These are phyloP conservation scores for Sechiopsis laciniata DNA, from an alignment of 306 rosid species.

Conservation along the genomic window DNA sequence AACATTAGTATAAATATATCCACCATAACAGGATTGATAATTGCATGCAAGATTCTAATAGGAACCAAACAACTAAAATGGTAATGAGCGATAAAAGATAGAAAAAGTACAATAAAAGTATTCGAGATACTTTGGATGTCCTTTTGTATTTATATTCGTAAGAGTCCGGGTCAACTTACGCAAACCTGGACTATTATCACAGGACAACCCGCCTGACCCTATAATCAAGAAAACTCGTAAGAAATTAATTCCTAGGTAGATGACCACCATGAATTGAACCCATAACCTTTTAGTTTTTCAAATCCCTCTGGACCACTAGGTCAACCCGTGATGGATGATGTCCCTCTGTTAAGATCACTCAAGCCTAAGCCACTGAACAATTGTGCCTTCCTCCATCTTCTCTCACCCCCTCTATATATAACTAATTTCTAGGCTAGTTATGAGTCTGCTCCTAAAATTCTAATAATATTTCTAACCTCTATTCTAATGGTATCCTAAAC, in stretches of 20 bases:
- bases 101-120: not conserved
- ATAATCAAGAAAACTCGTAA: no score
- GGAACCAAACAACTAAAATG: not conserved
- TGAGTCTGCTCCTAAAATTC: not conserved
- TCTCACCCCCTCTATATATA: not conserved
- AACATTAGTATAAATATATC: conserved; percentile 20
- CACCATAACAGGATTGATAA: not conserved
- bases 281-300: no score
- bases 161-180: no score
- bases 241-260: no score
- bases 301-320: no score
- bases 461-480: not conserved
- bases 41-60: not conserved
- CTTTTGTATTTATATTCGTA: no score
- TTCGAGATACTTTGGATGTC: not conserved
- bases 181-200: no score
- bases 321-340: no score
- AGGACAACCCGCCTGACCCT: no score
- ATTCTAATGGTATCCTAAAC: not conserved
- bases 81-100: not conserved
- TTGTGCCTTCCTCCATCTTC: not conserved
- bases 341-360: not conserved
- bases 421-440: not conserved
- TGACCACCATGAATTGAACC: no score
- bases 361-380: not conserved